phyloP scores from a whole-genome alignment of 768 basidiomycete species.

The Dioszegia crocea region DNA sequence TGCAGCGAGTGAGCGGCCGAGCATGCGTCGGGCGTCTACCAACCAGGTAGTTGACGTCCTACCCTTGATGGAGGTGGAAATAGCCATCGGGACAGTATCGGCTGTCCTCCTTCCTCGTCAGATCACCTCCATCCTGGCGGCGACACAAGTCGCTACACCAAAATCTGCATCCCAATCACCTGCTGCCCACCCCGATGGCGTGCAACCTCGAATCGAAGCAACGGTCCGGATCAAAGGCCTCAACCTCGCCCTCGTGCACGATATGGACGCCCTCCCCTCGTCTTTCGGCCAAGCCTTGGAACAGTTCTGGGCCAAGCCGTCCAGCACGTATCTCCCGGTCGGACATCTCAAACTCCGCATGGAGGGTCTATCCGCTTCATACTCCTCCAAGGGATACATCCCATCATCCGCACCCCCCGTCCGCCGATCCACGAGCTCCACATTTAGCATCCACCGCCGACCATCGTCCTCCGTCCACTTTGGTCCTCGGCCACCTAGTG shows the following conservation, averaged over 20 bases:
- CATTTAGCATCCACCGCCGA: background rate
- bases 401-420: background rate
- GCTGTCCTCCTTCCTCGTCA: conserved; percentile 7
- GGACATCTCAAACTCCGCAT: conserved; percentile 36
- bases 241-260: conserved; percentile 25
- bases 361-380: conserved; percentile 22
- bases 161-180: background rate
- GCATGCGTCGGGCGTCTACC: background rate
- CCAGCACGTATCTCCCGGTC: conserved; percentile 24
- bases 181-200: conserved; percentile 8
- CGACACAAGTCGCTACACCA: background rate
- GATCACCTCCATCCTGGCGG: background rate
- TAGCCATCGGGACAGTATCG: conserved; percentile 10
- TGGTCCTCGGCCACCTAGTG: conserved; percentile 8
- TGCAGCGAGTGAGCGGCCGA: background rate
- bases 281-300: background rate
- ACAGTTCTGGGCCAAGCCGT: conserved; percentile 33
- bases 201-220: conserved; percentile 18
- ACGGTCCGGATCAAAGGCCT: conserved; percentile 23
- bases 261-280: conserved; percentile 11
- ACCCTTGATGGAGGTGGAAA: conserved; percentile 4
- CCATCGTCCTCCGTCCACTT: conserved; percentile 8
- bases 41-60: background rate
- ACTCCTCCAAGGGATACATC: conserved; percentile 14
- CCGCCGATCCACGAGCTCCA: conserved; percentile 8